Evolutionary conservation across 2,329 filamentous ascomycete species (phyloP).

Genomic region (Pyrenochaeta sp.): DNA sequence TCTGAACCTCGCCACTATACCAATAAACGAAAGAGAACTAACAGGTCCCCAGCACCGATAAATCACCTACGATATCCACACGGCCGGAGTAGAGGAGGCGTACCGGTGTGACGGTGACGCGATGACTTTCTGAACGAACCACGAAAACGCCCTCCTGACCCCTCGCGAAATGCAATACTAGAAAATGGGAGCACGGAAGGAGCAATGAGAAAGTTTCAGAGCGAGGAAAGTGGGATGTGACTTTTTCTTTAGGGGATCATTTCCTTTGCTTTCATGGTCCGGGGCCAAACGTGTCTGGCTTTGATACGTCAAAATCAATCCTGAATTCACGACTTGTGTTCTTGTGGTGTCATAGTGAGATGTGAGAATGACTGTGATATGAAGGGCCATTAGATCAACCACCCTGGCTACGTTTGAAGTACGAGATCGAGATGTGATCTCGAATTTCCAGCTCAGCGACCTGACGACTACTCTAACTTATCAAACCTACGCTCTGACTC

Average conservation of each 20-base stretch:
- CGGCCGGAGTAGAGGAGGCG: conserved; percentile 38
- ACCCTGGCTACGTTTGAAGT: too few species aligned
- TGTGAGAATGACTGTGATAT: too few species aligned
- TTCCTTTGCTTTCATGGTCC: conserved; percentile 20
- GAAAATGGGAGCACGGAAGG: too few species aligned
- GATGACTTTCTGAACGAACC: conserved; percentile 41
- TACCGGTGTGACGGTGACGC: conserved; percentile 34
- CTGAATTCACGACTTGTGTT: conserved; percentile 35
- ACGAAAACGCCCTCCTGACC: conserved; percentile 23
- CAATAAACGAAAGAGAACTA: conserved; percentile 6
- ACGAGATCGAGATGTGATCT: too few species aligned
- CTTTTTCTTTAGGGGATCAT: conserved; percentile 23
- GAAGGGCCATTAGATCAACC: too few species aligned
- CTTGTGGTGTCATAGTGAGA: too few species aligned
- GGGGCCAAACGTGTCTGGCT: conserved; percentile 26
- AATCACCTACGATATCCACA: conserved; percentile 31
- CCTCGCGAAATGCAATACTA: conserved; percentile 14
- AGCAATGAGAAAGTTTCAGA: conserved; percentile 9
- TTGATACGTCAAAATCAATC: conserved; percentile 35
- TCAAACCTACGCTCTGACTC: too few species aligned
- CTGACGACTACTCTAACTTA: too few species aligned
- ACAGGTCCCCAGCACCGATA: conserved; percentile 43
- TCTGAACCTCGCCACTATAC: neutral
- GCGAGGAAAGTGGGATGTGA: conserved; percentile 32
- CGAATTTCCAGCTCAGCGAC: too few species aligned